Evolutionary conservation across 2,329 filamentous ascomycete species (phyloP).

Genomic region (Stromatinia cepivora): DNA sequence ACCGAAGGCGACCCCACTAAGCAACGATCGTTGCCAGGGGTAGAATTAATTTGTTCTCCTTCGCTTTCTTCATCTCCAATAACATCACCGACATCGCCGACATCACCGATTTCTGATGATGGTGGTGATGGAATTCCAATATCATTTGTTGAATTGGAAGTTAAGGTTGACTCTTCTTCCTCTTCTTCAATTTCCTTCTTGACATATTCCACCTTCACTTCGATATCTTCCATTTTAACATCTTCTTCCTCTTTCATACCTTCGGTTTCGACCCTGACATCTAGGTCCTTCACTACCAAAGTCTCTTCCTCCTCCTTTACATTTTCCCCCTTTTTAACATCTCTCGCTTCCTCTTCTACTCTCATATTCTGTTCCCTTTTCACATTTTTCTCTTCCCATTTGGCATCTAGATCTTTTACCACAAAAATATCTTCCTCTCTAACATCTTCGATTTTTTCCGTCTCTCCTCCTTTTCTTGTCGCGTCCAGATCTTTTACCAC

Average conservation of each 20-base stretch:
- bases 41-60: not conserved
- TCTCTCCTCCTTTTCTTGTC: not conserved
- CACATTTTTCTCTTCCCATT: not conserved
- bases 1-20: constrained; percentile 18
- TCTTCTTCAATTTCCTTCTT: not conserved
- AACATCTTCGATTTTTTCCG: not conserved
- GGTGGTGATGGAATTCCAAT: constrained; percentile 17
- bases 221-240: not conserved
- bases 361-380: not conserved
- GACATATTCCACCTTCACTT: not conserved
- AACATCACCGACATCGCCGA: too few species aligned
- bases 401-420: constrained; percentile 4
- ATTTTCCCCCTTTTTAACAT: not conserved
- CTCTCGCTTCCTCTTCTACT: not conserved
- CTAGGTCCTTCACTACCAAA: constrained; percentile 1
- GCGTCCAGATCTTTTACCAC: constrained; percentile 14
- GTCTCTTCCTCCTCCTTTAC: not conserved
- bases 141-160: not conserved
- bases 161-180: not conserved
- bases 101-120: constrained; percentile 15
- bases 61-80: constrained; percentile 1
- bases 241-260: not conserved
- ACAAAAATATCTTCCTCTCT: constrained; percentile 5
- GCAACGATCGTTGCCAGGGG: constrained; percentile 25
- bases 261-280: constrained; percentile 1